phyloP scores from a whole-genome alignment of 1,284 basidiomycete genomes.

The Moesziomyces antarcticus region DNA sequence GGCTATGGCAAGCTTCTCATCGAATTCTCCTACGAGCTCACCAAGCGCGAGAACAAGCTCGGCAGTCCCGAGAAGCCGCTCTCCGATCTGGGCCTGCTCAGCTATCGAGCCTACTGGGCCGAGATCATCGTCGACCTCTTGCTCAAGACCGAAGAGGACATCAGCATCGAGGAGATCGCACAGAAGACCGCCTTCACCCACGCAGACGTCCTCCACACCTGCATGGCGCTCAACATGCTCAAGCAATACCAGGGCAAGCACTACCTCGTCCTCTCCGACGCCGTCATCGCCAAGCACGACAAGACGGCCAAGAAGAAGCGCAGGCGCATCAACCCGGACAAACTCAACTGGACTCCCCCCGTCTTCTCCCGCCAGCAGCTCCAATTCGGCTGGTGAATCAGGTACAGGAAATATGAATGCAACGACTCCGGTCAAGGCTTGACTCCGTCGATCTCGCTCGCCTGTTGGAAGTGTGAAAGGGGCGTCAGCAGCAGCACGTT shows the following conservation, averaged over 20 bases:
- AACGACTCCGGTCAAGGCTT: conserved; percentile 25
- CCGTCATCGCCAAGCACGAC: conserved; percentile 89
- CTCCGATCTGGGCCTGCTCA: conserved; percentile 89
- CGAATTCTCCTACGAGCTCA: conserved; percentile 97
- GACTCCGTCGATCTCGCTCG: conserved; percentile 51
- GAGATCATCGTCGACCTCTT: conserved; percentile 95
- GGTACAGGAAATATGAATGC: background rate
- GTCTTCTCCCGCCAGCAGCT: conserved; percentile 66
- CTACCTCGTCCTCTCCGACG: conserved; percentile 90
- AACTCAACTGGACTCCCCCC: conserved; percentile 86
- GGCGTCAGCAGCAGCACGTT: conserved; percentile 1
- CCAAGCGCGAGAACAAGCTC: conserved; percentile 93
- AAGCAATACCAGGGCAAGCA: conserved; percentile 96
- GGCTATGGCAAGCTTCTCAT: conserved; percentile 96
- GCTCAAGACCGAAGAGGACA: conserved; percentile 75
- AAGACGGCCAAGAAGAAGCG: conserved; percentile 83
- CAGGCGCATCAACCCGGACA: conserved; percentile 81
- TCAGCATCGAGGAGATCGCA: conserved; percentile 97
- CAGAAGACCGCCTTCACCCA: conserved; percentile 96
- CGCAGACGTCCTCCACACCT: conserved; percentile 98
- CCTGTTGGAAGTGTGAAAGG: conserved; percentile 16
- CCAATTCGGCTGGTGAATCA: conserved; percentile 59
- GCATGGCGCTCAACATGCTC: conserved; percentile 92
- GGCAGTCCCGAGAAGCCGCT: conserved; percentile 98
- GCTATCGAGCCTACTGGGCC: conserved; percentile 97